Evolutionary conservation across 1,284 basidiomycete genomes (phyloP).

Genomic region (Cryptococcus wingfieldii): DNA sequence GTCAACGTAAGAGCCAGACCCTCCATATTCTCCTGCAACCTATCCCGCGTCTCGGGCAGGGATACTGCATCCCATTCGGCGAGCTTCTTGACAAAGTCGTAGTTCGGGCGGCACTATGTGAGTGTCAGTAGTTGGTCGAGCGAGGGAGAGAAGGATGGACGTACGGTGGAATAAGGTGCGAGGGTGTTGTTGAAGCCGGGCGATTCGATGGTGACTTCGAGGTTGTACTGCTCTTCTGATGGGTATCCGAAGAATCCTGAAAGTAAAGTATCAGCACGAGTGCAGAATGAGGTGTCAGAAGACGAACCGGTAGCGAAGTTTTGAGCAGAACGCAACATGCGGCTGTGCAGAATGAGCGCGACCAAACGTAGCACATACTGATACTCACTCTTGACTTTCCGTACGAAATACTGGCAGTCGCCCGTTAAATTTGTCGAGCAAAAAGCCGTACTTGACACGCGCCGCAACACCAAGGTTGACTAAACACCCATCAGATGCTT

Average conservation of each 20-base stretch:
- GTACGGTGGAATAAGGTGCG: slow-evolving; percentile 49
- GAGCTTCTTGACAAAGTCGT: slow-evolving; percentile 21
- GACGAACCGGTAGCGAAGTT: slow-evolving; percentile 49
- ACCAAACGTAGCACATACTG: background rate
- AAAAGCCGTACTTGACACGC: slow-evolving; percentile 47
- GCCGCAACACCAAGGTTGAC: slow-evolving; percentile 48
- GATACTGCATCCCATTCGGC: slow-evolving; percentile 65
- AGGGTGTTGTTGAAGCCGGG: slow-evolving; percentile 52
- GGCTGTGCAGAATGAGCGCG: slow-evolving; percentile 21
- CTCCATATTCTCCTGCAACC: slow-evolving; percentile 59
- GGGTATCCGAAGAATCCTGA: slow-evolving; percentile 50
- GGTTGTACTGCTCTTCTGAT: slow-evolving; percentile 47
- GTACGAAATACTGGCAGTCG: slow-evolving; percentile 51
- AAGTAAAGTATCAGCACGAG: background rate
- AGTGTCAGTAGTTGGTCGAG: background rate
- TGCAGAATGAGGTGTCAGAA: background rate
- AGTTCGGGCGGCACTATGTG: background rate
- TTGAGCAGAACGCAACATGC: slow-evolving; percentile 51
- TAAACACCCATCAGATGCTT: slow-evolving; percentile 3
- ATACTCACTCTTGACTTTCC: slow-evolving; percentile 48
- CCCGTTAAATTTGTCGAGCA: slow-evolving; percentile 45
- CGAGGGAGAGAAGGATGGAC: slow-evolving; percentile 3
- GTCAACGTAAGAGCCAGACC: slow-evolving; percentile 67
- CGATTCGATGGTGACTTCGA: slow-evolving; percentile 50
- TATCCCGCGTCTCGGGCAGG: slow-evolving; percentile 60